Base-by-base conservation (phyloP, 208 protist genomes). In the Trichomonas vaginalis region DNA sequence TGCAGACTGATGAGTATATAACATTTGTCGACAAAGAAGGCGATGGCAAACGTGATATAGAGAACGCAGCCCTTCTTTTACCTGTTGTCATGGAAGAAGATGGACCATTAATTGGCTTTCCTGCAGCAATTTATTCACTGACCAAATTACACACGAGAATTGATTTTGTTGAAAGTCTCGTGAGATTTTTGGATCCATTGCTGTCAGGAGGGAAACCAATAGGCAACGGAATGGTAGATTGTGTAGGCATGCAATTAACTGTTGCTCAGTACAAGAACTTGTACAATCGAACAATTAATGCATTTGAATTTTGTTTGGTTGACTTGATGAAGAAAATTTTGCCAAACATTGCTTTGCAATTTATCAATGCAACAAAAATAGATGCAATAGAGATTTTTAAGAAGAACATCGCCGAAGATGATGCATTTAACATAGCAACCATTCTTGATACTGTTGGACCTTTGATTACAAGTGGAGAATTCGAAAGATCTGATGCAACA, bases 61-160 rank as follows among this genome's bases (percentile, higher is more conserved):
- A 48, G 39, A 35, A 92, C 39, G 40, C 86, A 14, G 12, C 86
- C 0, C 42, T 92, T 35, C 45, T 92, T 1, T 32, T 92, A 17
- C 86, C 86, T 27, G 86, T 92, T 56, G 32, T 92, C 27, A 92
- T 92, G 86, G 86, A 92, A 92, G 86, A 92, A 39, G 86, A 92
- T 51, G 86, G 86, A 27, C 86, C 86, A 49, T n/a, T 48, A 3
- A 47, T 92, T 51, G 86, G 40, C 6, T 92, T 92, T 51, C 86
- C 86, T 27, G 86, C 86, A 39, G 27, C 86, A 0, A 48, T 92
- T 56, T 92, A 92, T 92, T 35, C 51, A 21, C 15, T 92, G 0
- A 92, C 42, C 8, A 92, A 92, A 42, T 10, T 92, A 0, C 86
- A 92, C 15, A 15, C 48, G n/a, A 45, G 56, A 2, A 92, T 92